These are phyloP conservation scores for Termitomyces sp. DNA, from an alignment of 768 basidiomycete species.

Conservation along the genomic window DNA sequence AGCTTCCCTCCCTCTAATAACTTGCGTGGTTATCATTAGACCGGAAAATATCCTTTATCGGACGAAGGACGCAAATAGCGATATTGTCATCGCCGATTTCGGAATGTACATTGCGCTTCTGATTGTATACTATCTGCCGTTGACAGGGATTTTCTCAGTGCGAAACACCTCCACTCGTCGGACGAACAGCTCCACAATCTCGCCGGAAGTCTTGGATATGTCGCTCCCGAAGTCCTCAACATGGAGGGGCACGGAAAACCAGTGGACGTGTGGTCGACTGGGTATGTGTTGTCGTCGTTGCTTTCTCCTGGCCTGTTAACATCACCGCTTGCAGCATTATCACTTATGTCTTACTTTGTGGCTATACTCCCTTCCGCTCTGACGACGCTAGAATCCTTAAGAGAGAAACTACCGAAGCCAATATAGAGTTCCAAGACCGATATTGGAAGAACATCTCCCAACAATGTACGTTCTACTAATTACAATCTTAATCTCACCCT, in stretches of 20 bases:
- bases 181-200: slow-evolving; percentile 67
- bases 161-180: slow-evolving; percentile 72
- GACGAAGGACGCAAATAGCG: slow-evolving; percentile 67
- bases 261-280: slow-evolving; percentile 92
- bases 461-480: slow-evolving; percentile 43
- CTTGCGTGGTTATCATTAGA: slow-evolving; percentile 27
- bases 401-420: slow-evolving; percentile 79
- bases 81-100: slow-evolving; percentile 94
- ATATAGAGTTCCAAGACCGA: slow-evolving; percentile 85
- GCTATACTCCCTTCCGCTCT: slow-evolving; percentile 91
- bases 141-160: slow-evolving; percentile 34
- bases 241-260: slow-evolving; percentile 85
- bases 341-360: slow-evolving; percentile 91
- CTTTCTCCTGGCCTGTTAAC: neutral
- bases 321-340: slow-evolving; percentile 56
- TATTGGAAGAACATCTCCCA: slow-evolving; percentile 91
- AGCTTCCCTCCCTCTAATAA: neutral
- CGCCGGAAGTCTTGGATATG: slow-evolving; percentile 84
- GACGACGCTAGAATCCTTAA: slow-evolving; percentile 72
- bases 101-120: slow-evolving; percentile 69
- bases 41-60: slow-evolving; percentile 97
- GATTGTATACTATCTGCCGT: neutral
- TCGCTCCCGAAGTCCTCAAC: slow-evolving; percentile 84
- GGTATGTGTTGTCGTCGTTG: slow-evolving; percentile 38
- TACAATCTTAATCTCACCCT: neutral